Conservation (phyloP, 169 alveolate genomes). For the Plasmodium sp. region DNA sequence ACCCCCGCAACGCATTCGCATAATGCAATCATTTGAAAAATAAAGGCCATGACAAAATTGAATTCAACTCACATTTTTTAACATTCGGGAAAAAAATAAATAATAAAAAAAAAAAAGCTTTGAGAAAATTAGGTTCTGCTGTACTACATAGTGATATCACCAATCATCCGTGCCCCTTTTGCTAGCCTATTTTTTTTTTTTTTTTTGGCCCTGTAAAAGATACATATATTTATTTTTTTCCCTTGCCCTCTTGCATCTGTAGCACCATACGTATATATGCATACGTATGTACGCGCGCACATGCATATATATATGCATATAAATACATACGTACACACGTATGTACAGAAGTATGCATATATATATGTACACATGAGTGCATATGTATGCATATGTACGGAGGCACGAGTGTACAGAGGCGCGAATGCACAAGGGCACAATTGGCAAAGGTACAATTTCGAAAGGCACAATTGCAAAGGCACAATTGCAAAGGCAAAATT, state of each 20-base stretch:
- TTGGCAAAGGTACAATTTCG: no score
- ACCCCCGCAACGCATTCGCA: not conserved
- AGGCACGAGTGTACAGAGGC: not conserved
- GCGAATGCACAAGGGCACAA: not conserved
- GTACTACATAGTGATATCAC: not conserved
- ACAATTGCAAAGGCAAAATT: no score
- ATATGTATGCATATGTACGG: constrained; percentile 1
- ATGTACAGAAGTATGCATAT: constrained; percentile 4
- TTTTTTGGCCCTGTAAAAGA: not conserved
- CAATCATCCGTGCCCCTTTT: not conserved
- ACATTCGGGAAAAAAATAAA: not conserved
- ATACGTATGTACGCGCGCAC: not conserved
- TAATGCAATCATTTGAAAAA: not conserved
- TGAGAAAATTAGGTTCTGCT: not conserved
- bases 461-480: no score
- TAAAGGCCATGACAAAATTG: constrained; percentile 1
- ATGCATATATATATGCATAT: not conserved
- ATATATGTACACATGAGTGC: constrained; percentile 2
- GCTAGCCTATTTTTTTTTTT: not conserved
- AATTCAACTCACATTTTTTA: constrained; percentile 5
- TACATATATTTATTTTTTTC: not conserved
- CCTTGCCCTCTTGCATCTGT: not conserved
- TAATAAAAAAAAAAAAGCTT: not conserved
- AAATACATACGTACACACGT: not conserved
- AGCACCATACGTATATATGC: constrained; percentile 1